These are phyloP conservation scores for Aeschynomene evenia DNA, from an alignment of 306 rosid genomes.

Conservation along the genomic window DNA sequence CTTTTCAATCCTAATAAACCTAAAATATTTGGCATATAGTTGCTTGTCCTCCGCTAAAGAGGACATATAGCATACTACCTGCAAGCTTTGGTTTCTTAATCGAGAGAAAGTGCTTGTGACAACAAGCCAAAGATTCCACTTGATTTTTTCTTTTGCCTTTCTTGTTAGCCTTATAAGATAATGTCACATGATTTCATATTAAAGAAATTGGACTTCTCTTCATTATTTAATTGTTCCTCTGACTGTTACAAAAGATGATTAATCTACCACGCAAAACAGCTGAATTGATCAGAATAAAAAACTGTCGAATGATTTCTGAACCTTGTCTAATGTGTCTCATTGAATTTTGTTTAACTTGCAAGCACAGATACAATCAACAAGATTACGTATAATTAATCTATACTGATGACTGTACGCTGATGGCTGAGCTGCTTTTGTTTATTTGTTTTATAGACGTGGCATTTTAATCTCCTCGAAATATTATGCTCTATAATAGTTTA, in stretches of 20 bases:
- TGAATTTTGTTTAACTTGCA: constrained; percentile 37
- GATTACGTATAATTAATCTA: constrained; percentile 26
- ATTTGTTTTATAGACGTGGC: constrained; percentile 31
- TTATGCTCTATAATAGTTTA: constrained; percentile 25
- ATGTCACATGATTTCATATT: constrained; percentile 33
- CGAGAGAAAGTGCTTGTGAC: constrained; percentile 34
- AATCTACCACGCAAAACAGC: constrained; percentile 37
- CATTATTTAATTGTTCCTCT: constrained; percentile 2
- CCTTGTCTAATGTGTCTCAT: constrained; percentile 35
- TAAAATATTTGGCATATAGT: constrained; percentile 19
- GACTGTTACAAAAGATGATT: constrained; percentile 36
- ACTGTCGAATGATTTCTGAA: constrained; percentile 31
- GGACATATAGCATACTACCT: constrained; percentile 31
- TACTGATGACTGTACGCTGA: constrained; percentile 36
- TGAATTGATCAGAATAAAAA: constrained; percentile 44
- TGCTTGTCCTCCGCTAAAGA: constrained; percentile 26
- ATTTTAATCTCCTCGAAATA: constrained; percentile 75
- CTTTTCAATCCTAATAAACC: constrained; percentile 22
- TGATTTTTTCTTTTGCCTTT: constrained; percentile 40
- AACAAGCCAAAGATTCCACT: constrained; percentile 57
- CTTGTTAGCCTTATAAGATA: constrained; percentile 10
- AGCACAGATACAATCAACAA: constrained; percentile 32
- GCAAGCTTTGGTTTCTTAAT: constrained; percentile 40
- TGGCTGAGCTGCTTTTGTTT: constrained; percentile 27
- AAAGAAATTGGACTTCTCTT: constrained; percentile 24